phyloP scores from a whole-genome alignment of 2,329 filamentous ascomycete species.

The Didymella glomerata region DNA sequence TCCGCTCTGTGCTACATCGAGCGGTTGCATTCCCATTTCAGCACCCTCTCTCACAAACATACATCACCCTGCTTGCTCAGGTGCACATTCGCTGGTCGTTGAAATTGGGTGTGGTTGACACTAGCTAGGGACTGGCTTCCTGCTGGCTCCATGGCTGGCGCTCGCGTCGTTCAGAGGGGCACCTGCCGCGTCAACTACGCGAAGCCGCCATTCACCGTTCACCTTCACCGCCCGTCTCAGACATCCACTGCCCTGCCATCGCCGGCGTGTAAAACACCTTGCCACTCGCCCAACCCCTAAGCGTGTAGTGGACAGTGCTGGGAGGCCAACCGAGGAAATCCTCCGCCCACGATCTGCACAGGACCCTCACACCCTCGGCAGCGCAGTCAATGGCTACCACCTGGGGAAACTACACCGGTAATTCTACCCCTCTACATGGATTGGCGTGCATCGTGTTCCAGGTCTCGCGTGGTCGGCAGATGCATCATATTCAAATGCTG shows the following conservation, averaged over 20 bases:
- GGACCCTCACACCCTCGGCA: conserved; percentile 22
- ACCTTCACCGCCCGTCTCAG: conserved; percentile 27
- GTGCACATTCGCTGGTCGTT: conserved; percentile 26
- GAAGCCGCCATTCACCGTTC: conserved; percentile 22
- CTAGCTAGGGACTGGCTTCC: conserved; percentile 15
- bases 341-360: conserved; percentile 37
- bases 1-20: conserved; percentile 29
- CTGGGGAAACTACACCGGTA: conserved; percentile 48
- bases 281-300: conserved; percentile 24
- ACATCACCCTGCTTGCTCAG: conserved; percentile 19
- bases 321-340: conserved; percentile 25
- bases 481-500: conserved; percentile 26
- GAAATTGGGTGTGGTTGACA: conserved; percentile 34
- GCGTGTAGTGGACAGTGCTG: conserved; percentile 12
- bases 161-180: conserved; percentile 1
- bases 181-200: conserved; percentile 18
- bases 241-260: conserved; percentile 20
- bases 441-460: conserved; percentile 3
- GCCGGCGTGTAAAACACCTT: conserved; percentile 25
- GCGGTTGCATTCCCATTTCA: conserved; percentile 30
- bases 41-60: conserved; percentile 17
- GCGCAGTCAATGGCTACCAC: conserved; percentile 42
- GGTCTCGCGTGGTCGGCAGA: conserved; percentile 25
- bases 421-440: conserved; percentile 21
- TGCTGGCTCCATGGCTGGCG: conserved; percentile 12